Percentiles rank a stretch among this genome's conserved stretches.
Conservation (phyloP, 352 stramenopile genomes). For the Phytopythium mirpurense region DNA sequence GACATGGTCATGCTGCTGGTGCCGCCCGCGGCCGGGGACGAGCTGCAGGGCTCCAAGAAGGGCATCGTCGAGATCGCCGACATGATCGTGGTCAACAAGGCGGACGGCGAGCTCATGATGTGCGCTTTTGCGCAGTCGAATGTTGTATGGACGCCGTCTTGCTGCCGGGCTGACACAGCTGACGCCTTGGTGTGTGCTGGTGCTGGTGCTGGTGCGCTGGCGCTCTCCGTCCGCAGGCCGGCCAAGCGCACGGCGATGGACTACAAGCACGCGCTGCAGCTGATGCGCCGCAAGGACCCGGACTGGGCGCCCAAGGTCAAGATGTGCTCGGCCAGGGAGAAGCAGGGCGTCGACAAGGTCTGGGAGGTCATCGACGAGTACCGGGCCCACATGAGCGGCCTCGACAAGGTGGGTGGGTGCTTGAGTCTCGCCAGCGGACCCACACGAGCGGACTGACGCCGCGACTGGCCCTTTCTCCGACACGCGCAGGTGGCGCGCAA, state of each 20-base stretch:
- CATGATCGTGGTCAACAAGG: conserved; percentile 97
- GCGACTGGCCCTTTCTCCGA: no score
- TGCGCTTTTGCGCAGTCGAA: no score
- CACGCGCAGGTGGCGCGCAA: conserved; percentile 52
- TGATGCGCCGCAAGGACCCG: conserved; percentile 76
- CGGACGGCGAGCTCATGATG: conserved; percentile 86
- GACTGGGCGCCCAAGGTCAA: conserved; percentile 81
- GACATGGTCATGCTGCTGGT: conserved; percentile 97
- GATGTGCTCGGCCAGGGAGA: conserved; percentile 63
- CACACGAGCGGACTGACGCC: no score
- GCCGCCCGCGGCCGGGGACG: conserved; percentile 93
- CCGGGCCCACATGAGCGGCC: conserved; percentile 41
- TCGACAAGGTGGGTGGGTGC: conserved; percentile 49
- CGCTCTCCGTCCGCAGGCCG: conserved; percentile 19
- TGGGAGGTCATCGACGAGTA: conserved; percentile 65
- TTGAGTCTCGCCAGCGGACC: no score
- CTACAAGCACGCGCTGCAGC: conserved; percentile 78
- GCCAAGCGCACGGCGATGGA: conserved; percentile 69
- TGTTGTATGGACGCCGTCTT: no score
- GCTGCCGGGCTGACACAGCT: no score
- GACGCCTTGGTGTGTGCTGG: no score
- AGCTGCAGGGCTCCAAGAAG: conserved; percentile 98
- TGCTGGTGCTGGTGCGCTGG: neutral
- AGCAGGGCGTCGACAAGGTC: conserved; percentile 66
- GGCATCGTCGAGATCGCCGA: conserved; percentile 98